Evolutionary conservation across 2,329 filamentous ascomycete genomes (phyloP).

Genomic region (Colletotrichum musae): DNA sequence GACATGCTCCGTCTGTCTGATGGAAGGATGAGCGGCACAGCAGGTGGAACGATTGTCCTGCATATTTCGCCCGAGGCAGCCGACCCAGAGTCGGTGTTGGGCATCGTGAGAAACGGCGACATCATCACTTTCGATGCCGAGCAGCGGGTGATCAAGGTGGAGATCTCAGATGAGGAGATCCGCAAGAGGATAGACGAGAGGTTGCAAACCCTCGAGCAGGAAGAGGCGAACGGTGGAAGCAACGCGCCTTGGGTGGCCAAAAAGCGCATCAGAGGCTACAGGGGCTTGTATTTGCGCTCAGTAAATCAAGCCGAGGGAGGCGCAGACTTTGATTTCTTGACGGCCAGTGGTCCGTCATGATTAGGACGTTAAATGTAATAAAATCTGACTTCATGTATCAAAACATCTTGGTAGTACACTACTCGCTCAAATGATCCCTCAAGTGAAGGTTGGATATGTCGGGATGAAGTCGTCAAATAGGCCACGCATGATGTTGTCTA

Average conservation of each 20-base stretch:
- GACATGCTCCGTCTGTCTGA: constrained; percentile 91
- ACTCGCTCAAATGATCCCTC: background rate
- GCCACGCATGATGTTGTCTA: constrained; percentile 52
- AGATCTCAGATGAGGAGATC: constrained; percentile 81
- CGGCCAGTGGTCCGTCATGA: constrained; percentile 49
- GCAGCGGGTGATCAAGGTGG: constrained; percentile 69
- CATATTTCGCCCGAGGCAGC: constrained; percentile 91
- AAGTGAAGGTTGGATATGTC: constrained; percentile 37
- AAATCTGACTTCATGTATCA: background rate
- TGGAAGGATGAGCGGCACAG: constrained; percentile 88
- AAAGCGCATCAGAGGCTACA: constrained; percentile 66
- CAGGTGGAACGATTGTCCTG: constrained; percentile 90
- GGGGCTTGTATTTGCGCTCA: constrained; percentile 70
- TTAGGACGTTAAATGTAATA: background rate
- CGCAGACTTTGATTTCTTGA: constrained; percentile 75
- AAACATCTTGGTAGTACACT: constrained; percentile 1
- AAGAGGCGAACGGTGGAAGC: constrained; percentile 48
- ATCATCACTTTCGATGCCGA: constrained; percentile 83
- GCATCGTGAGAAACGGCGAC: constrained; percentile 83
- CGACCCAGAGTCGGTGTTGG: constrained; percentile 81
- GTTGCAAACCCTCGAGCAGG: constrained; percentile 53
- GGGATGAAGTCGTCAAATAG: constrained; percentile 56
- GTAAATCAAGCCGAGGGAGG: constrained; percentile 74
- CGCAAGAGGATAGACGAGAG: constrained; percentile 71
- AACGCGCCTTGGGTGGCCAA: constrained; percentile 53